Evolutionary conservation across 2,329 filamentous ascomycete genomes (phyloP), one percentile per base, ranked within the genome.

Genomic region (Trichoderma semiorbis): DNA sequence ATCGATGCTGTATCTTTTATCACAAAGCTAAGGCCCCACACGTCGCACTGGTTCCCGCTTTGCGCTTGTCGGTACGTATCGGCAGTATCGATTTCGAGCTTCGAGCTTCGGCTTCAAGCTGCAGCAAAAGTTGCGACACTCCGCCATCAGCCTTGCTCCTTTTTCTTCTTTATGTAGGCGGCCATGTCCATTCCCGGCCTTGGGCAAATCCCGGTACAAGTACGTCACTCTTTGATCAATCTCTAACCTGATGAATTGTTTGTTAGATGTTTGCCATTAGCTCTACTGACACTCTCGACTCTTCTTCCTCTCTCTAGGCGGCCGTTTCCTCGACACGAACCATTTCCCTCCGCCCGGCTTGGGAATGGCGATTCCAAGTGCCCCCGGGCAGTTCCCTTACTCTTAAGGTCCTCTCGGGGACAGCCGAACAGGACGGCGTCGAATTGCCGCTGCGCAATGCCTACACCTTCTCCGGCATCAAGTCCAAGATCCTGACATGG

Each of bases 401-500:
- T 50, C 78, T 88, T 62, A 86, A 94, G 84, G 85, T 98, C 30
- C 83, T 93, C 70, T 89, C 88, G 39, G 96, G 96, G 73, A 94
- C 91, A 1, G 96, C 95, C 63, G 96, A 99, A 81, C 90, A 97
- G 78, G 97, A 98, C 79, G 96, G 96, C 79, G 95, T 95, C 70
- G 96, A 99, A 83, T 91, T 99, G 57, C 94, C 94, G 12, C 87
- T 89, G 11, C 92, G 92, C 71, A 92, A 92, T 66, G 87, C 89
- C 11, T 98, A 98, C 84, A 91, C 87, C 36, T 95, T 99, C 81
- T 87, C 88, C 60, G 93, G 93, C 70, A 89, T 88, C 75, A 97
- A 97, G 84, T 92, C 93, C 72, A 95, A 95, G 73, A 92, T 99
- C 78, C 93, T 93, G 81, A 97, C 95, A 65, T 97, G 94, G 92